Conservation (phyloP, 83 land plant species). For the Diphasiastrum complanatum region DNA sequence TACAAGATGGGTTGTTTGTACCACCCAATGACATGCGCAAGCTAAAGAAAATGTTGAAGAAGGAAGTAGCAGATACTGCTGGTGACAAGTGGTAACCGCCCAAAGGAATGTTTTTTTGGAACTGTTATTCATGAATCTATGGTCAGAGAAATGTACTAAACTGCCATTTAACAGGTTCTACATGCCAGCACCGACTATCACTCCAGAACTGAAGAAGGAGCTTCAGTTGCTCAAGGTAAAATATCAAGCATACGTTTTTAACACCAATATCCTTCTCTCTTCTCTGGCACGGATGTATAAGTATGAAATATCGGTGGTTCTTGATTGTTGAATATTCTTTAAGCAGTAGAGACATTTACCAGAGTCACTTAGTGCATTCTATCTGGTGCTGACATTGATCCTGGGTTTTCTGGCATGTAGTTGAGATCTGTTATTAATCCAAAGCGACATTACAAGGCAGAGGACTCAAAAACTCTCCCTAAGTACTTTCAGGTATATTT, state of each 20-base stretch:
- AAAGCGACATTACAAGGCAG: constrained; percentile 82
- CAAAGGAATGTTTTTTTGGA: neutral
- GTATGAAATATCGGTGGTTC: too few relatives aligned
- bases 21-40: constrained; percentile 61
- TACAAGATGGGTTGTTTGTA: constrained; percentile 72
- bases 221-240: constrained; percentile 78
- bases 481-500: constrained; percentile 78
- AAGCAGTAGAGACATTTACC: too few relatives aligned
- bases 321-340: too few relatives aligned
- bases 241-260: neutral
- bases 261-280: neutral
- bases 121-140: neutral
- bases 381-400: too few relatives aligned
- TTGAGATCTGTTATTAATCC: constrained; percentile 82
- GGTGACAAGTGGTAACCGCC: constrained; percentile 54
- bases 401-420: too few relatives aligned
- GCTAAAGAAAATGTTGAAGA: constrained; percentile 49
- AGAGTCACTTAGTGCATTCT: too few relatives aligned
- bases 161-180: constrained; percentile 55
- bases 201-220: constrained; percentile 79
- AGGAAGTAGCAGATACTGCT: constrained; percentile 54
- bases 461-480: constrained; percentile 64
- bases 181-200: constrained; percentile 75
- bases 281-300: neutral
- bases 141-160: neutral